phyloP scores from a whole-genome alignment of 2,329 filamentous ascomycete genomes.

The Diaporthe sp. region DNA sequence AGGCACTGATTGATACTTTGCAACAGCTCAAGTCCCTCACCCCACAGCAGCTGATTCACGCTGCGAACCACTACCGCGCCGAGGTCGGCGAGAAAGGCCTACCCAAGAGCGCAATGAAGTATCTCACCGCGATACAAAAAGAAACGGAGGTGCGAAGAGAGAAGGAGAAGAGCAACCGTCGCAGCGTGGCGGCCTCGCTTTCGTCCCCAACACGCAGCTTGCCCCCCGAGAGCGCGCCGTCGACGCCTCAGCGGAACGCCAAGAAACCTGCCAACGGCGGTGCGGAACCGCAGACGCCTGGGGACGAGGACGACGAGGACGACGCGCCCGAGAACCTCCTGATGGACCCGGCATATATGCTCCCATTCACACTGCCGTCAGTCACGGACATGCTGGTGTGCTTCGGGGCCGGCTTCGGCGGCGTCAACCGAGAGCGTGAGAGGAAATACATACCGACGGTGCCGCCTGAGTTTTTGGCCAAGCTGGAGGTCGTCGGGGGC shows the following conservation, averaged over 20 bases:
- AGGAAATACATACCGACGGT: slow-evolving; percentile 97
- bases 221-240: slow-evolving; percentile 54
- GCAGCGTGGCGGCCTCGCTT: slow-evolving; percentile 58
- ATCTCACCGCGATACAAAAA: slow-evolving; percentile 83
- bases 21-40: slow-evolving; percentile 89
- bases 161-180: slow-evolving; percentile 57
- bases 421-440: slow-evolving; percentile 90
- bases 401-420: slow-evolving; percentile 95
- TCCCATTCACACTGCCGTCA: slow-evolving; percentile 95
- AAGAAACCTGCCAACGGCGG: slow-evolving; percentile 54
- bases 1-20: slow-evolving; percentile 88
- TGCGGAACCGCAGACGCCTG: slow-evolving; percentile 52
- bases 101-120: slow-evolving; percentile 89
- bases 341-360: slow-evolving; percentile 89
- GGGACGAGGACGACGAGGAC: slow-evolving; percentile 71
- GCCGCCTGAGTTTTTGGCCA: slow-evolving; percentile 91
- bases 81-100: slow-evolving; percentile 96
- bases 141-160: slow-evolving; percentile 75
- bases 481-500: slow-evolving; percentile 74
- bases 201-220: slow-evolving; percentile 46
- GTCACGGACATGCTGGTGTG: slow-evolving; percentile 97
- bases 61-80: slow-evolving; percentile 91
- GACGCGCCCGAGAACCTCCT: slow-evolving; percentile 81
- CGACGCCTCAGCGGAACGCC: slow-evolving; percentile 54
- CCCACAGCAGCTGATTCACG: slow-evolving; percentile 90